Evolutionary conservation across 441 rosid species (phyloP).

Genomic region (Eutrema salsugineum): DNA sequence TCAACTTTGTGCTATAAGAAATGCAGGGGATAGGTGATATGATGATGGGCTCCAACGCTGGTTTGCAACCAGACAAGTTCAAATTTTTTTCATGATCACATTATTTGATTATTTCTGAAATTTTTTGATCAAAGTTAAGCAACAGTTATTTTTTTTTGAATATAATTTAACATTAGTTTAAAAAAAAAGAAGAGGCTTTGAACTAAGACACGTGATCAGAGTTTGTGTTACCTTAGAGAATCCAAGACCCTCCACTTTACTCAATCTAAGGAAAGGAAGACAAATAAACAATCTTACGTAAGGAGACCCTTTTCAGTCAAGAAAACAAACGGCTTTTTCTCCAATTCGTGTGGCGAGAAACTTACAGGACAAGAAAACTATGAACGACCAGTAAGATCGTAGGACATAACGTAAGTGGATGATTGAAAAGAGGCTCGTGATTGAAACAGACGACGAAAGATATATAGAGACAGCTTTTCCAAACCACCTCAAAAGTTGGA

Average conservation of each 20-base stretch:
- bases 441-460: conserved; percentile 2
- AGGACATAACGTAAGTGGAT: conserved; percentile 1
- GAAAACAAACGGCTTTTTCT: conserved; percentile 8
- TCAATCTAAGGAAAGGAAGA: background rate
- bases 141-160: too few relatives aligned
- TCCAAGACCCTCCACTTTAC: background rate
- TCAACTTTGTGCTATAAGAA: too few relatives aligned
- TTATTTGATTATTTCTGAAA: too few relatives aligned
- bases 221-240: background rate
- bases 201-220: background rate
- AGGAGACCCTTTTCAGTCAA: conserved; percentile 9
- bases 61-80: too few relatives aligned
- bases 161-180: too few relatives aligned
- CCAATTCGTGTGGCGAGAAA: background rate
- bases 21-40: too few relatives aligned
- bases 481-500: conserved; percentile 18
- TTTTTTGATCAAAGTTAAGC: too few relatives aligned
- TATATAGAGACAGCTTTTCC: background rate
- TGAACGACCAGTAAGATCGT: background rate
- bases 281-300: conserved; percentile 15
- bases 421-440: conserved; percentile 1
- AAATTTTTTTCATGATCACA: too few relatives aligned
- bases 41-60: too few relatives aligned
- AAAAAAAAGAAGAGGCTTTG: background rate
- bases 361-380: conserved; percentile 1